Conservation (phyloP, 495 filamentous ascomycete species). For the Xylaria nigripes region DNA sequence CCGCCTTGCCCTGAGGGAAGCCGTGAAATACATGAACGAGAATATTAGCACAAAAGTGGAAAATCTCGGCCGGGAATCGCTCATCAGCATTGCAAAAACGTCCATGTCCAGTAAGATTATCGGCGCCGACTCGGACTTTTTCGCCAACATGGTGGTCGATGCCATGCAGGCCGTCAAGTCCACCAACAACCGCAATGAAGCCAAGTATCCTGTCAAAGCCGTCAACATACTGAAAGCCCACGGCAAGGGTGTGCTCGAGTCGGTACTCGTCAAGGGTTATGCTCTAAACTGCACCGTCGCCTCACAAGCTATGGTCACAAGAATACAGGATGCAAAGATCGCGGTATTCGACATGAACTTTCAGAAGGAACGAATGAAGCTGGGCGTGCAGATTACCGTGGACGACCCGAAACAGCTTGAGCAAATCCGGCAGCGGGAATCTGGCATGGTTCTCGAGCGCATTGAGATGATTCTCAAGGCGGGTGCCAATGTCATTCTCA, state of each 20-base stretch:
- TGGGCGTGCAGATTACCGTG: conserved; percentile 96
- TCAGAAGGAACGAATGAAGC: conserved; percentile 97
- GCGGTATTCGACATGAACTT: conserved; percentile 96
- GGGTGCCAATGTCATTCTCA: conserved; percentile 91
- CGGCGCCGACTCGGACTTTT: conserved; percentile 92
- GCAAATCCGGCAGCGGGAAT: conserved; percentile 86
- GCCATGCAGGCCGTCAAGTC: conserved; percentile 93
- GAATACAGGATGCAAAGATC: conserved; percentile 90
- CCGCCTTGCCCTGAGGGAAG: conserved; percentile 87
- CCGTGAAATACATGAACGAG: conserved; percentile 97
- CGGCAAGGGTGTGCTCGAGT: conserved; percentile 85
- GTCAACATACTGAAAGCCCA: conserved; percentile 98
- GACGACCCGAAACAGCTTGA: conserved; percentile 96
- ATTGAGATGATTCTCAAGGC: conserved; percentile 97
- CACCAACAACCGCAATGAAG: conserved; percentile 78
- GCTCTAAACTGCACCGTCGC: conserved; percentile 98
- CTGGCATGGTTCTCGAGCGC: conserved; percentile 86
- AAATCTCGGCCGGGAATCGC: conserved; percentile 74
- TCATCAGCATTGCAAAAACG: conserved; percentile 94
- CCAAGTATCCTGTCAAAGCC: conserved; percentile 97
- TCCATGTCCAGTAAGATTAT: conserved; percentile 99
- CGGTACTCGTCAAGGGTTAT: conserved; percentile 88
- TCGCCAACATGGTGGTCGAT: conserved; percentile 92
- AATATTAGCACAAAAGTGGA: conserved; percentile 95
- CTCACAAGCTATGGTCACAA: conserved; percentile 94